Conservation (phyloP, 2,329 filamentous ascomycete species). For the Cercospora zeae-maydis region DNA sequence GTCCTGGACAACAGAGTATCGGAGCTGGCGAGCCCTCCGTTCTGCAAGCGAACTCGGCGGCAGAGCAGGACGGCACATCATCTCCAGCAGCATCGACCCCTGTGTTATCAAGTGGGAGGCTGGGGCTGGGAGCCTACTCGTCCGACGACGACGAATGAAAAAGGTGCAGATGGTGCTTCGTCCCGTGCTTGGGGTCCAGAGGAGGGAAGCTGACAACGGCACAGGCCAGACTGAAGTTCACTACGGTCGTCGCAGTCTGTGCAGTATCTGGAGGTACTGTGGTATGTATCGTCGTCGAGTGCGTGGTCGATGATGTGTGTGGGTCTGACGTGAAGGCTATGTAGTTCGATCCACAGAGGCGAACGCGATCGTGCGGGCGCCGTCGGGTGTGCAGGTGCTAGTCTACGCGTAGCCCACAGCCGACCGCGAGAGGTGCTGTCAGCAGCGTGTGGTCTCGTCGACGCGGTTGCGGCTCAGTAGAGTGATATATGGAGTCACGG, state of each 20-base stretch:
- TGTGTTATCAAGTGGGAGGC: conserved; percentile 11
- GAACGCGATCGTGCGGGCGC: neutral
- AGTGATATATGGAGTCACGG: too few relatives aligned
- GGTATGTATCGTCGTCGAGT: conserved; percentile 8
- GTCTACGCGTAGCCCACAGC: neutral
- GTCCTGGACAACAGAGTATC: neutral
- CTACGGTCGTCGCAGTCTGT: conserved; percentile 13
- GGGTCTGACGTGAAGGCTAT: neutral
- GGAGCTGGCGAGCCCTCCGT: neutral
- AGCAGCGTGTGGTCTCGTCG: too few relatives aligned
- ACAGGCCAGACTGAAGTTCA: conserved; percentile 11
- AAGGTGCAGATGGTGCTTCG: too few relatives aligned
- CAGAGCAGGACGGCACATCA: conserved; percentile 1
- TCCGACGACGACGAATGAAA: conserved; percentile 45
- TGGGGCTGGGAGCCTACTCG: conserved; percentile 43
- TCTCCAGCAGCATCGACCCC: conserved; percentile 7
- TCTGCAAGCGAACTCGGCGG: neutral
- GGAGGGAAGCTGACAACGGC: neutral
- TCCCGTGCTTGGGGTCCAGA: too few relatives aligned
- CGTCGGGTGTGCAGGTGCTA: neutral
- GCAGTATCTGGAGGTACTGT: conserved; percentile 21
- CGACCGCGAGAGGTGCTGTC: neutral
- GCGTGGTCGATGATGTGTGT: neutral
- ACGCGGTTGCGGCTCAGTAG: too few relatives aligned
- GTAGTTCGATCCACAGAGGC: conserved; percentile 12